Evolutionary conservation across 83 land plant genomes (phyloP), one percentile per base, ranked within the genome.

Genomic region (Diphasiastrum complanatum): DNA sequence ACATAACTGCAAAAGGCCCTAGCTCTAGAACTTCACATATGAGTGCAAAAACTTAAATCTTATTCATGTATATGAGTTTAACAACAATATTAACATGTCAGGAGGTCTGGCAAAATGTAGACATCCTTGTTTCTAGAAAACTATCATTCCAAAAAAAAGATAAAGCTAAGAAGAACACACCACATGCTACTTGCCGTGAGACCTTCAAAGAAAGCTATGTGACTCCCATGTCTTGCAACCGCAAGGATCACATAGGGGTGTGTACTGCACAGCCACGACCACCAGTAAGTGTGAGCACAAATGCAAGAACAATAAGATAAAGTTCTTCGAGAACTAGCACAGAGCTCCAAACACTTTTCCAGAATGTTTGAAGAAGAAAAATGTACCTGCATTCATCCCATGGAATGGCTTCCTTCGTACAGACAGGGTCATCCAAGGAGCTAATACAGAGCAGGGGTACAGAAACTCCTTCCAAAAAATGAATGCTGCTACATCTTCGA

Each of bases 331-430:
- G 16, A 11, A 19, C 45, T 29, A 37, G 47, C 40, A 26, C 40
- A 10, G 34, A 36, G 47, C 37, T 30, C 33, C 45, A 43, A 3
- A 4, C 6, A 48, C 24, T 33, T 18, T 25, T 5, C 19, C 26
- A 58, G 25, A 5, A 27, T 5, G 14, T 20, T n/a, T n/a, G n/a
- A n/a, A 35, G 40, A 31, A 19, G 20, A 46, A 19, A 16, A 23
- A 10, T 27, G 11, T 54, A 89, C 99, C 91, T 80, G 80, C 92
- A 86, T 55, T 95, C 99, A 81, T 95, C 97, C 89, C 89, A 95
- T 27, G 99, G 99, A 71, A 95, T 86, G 27, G 97, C 97, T 79
- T 95, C 97, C 38, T 64, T 77, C 10, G 99, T 86, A 46, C 93
- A 95, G 29, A 95, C 81, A 18, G 97, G 99, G 67, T 95, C 99